Evolutionary conservation across 768 basidiomycete genomes (phyloP), one percentile per base, ranked within the genome.

Genomic region (Suillus discolor): DNA sequence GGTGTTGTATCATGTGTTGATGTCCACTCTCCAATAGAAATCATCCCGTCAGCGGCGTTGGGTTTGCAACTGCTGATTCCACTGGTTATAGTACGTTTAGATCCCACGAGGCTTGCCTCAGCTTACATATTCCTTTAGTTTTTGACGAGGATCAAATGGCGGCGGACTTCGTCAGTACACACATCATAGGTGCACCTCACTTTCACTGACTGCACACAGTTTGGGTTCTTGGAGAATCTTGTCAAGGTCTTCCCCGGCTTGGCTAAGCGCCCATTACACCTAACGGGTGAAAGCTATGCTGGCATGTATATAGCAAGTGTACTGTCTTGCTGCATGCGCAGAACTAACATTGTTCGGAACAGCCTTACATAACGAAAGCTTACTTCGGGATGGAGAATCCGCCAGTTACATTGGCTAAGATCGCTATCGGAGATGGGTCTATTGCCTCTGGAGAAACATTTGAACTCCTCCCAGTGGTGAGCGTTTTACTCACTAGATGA

Each of bases 281-380:
- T 93, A 44, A 86, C 85, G 0, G 91, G 91, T 6, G 91, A 92
- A 75, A 90, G 88, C 70, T 92, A 92, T 74, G 86, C 91, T 16
- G 91, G 91, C 36, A 83, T 83, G 66, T 91, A 89, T 69, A 91
- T 92, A 62, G 86, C 87, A 65, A 69, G 86, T 72, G 25, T 41
- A 28, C 57, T 25, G 13, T 42, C 47, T 62, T 31, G 42, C 36
- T 2, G 18, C 60, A 36, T 28, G 42, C 34, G 42, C 25, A 45
- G 13, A 13, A 15, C 6, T 9, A 12, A 47, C 45, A 18, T 31
- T 8, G 6, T 47, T n/a, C 38, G 60, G 41, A 60, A 7, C 47
- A 92, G 89, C 90, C 91, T 12, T 92, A 92, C 72, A 92, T 93
- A 71, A 78, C 87, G 68, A 90, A 91, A 75, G 80, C 89, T 15